Conservation (phyloP, 371 early-diverging fungal genomes). For the Mortierella polycephala region DNA sequence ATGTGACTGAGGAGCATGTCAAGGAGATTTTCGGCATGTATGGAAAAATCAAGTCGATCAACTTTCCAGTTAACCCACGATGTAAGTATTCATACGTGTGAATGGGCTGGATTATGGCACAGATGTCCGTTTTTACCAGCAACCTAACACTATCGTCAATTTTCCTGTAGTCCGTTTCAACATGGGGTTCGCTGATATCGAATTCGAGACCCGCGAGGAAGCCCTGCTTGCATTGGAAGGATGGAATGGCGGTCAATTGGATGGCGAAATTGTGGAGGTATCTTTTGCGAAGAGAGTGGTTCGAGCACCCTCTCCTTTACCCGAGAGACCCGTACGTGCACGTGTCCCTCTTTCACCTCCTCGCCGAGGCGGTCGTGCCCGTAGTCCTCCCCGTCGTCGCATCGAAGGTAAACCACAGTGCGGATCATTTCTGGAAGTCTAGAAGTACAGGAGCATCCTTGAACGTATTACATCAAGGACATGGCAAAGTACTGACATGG, state of each 20-base stretch:
- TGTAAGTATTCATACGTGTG: slow-evolving; percentile 20
- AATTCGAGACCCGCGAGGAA: slow-evolving; percentile 65
- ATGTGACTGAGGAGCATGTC: slow-evolving; percentile 74
- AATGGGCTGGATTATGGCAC: not conserved
- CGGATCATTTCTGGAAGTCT: no score
- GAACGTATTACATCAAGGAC: not conserved
- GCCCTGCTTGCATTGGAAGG: slow-evolving; percentile 64
- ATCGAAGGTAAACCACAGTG: slow-evolving; percentile 20
- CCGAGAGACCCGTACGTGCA: slow-evolving; percentile 21
- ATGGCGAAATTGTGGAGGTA: slow-evolving; percentile 57
- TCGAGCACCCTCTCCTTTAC: slow-evolving; percentile 3
- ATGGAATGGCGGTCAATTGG: slow-evolving; percentile 71
- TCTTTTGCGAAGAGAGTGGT: slow-evolving; percentile 23
- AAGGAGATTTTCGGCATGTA: slow-evolving; percentile 74
- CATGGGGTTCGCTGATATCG: slow-evolving; percentile 65
- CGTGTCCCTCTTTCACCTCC: slow-evolving; percentile 34
- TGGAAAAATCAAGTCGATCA: slow-evolving; percentile 74
- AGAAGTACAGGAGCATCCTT: no score
- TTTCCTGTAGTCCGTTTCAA: slow-evolving; percentile 58
- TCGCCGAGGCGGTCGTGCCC: slow-evolving; percentile 28
- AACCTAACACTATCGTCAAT: not conserved
- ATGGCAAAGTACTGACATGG: not conserved
- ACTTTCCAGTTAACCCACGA: slow-evolving; percentile 74
- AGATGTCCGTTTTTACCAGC: not conserved
- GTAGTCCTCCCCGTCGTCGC: slow-evolving; percentile 38